phyloP scores from a whole-genome alignment of 257 asterid genomes.

The Scutellaria baicalensis region DNA sequence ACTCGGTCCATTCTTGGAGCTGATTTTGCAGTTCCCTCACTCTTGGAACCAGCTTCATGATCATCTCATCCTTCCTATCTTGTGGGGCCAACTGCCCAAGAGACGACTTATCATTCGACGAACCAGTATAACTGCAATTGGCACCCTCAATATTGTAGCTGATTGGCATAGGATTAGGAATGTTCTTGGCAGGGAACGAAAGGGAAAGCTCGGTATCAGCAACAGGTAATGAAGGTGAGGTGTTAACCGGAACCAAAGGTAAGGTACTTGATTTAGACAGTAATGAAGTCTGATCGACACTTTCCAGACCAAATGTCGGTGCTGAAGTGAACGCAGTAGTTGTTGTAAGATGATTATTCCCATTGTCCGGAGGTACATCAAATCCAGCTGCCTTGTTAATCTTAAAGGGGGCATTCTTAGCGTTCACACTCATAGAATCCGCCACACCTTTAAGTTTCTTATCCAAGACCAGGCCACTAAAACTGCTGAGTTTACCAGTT shows the following conservation, averaged over 20 bases:
- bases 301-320: slow-evolving; percentile 42
- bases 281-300: slow-evolving; percentile 22
- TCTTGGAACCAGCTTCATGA: slow-evolving; percentile 69
- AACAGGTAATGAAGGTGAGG: slow-evolving; percentile 42
- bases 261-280: slow-evolving; percentile 31
- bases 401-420: slow-evolving; percentile 41
- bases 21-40: slow-evolving; percentile 68
- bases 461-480: slow-evolving; percentile 67
- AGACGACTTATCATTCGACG: slow-evolving; percentile 36
- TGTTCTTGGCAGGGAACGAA: slow-evolving; percentile 56
- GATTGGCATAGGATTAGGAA: slow-evolving; percentile 46
- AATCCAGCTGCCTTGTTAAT: slow-evolving; percentile 33
- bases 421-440: slow-evolving; percentile 44
- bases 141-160: slow-evolving; percentile 35
- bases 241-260: slow-evolving; percentile 20
- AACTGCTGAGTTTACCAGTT: slow-evolving; percentile 47
- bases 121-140: slow-evolving; percentile 24
- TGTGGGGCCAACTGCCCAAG: slow-evolving; percentile 47
- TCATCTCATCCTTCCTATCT: slow-evolving; percentile 78
- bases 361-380: slow-evolving; percentile 36
- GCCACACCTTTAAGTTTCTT: slow-evolving; percentile 68
- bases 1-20: slow-evolving; percentile 96
- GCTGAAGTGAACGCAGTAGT: slow-evolving; percentile 36
- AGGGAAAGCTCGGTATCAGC: slow-evolving; percentile 92
- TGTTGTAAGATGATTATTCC: slow-evolving; percentile 33